A percentile compares a stretch with the other conserved stretches of the same genome.
These are phyloP conservation scores for Luffa aegyptiaca DNA, from an alignment of 306 rosid genomes.

Conservation along the genomic window DNA sequence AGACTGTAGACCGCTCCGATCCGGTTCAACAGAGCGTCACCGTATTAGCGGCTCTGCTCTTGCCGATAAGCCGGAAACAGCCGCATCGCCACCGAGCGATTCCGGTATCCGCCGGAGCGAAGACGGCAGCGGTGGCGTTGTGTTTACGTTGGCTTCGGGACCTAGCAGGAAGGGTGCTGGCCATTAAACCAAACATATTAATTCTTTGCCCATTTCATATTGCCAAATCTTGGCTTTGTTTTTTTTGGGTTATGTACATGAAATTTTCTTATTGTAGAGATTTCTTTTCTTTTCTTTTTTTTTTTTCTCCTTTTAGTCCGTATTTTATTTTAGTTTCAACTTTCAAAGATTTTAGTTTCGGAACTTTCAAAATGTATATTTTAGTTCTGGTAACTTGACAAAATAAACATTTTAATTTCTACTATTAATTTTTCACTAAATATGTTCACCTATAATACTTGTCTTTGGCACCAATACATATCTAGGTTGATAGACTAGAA, in stretches of 20 bases:
- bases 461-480: too few relatives aligned
- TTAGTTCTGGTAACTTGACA: too few relatives aligned
- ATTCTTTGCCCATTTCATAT: neutral
- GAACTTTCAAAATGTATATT: too few relatives aligned
- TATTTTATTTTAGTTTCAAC: too few relatives aligned
- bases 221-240: neutral
- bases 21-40: constrained; percentile 13
- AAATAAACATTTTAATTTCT: too few relatives aligned
- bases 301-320: neutral
- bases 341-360: too few relatives aligned
- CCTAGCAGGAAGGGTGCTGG: constrained; percentile 81
- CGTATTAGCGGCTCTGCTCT: constrained; percentile 3
- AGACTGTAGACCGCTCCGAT: constrained; percentile 27
- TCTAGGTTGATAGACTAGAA: too few relatives aligned
- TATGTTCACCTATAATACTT: too few relatives aligned
- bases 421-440: neutral
- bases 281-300: neutral
- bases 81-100: neutral
- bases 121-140: constrained; percentile 14
- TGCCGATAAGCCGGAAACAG: neutral
- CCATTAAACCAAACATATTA: constrained; percentile 25
- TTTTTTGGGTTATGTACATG: neutral
- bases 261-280: neutral
- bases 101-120: neutral
- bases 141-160: constrained; percentile 59